Base-by-base conservation (phyloP, 352 stramenopile species). In the Pythium monospermum region DNA sequence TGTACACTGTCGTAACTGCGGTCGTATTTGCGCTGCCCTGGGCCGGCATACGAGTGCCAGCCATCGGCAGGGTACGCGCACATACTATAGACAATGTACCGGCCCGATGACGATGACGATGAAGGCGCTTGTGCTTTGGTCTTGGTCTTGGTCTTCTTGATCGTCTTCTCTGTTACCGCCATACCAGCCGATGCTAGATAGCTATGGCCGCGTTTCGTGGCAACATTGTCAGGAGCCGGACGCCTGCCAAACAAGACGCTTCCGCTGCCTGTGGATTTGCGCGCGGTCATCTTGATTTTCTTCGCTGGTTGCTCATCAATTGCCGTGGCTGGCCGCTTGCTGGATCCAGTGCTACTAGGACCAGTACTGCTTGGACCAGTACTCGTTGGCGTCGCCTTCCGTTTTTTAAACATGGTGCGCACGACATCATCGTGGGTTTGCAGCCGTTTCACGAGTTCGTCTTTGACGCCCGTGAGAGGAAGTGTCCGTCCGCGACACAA, bases 1-100 rank as follows among this genome's bases (percentile, higher is more conserved):
- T 51, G 16, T 19, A 52, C 52, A 1, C 38, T 39, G 6, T 45
- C 28, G 35, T 44, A 61, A 23, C 31, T 45, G 2, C 42, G 22
- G 15, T 56, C 39, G 8, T 49, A 46, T 8, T 35, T 61, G 1
- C 38, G 41, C 32, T 41, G n/a, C 0, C 40, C 33, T 3, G 54
- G 54, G 1, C 54, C 54, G 4, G 7, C 36, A 19, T 56, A 56
- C 13, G 54, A 51, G 32, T 61, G 54, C 6, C 43, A 61, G 31
- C 32, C 33, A 36, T 61, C 46, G 3, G 31, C 30, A 33, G 35
- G 46, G 36, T 52, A 61, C 6, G 54, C 54, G 15, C 19, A 45
- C 5, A 46, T 53, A 40, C 54, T 61, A 21, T 53, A 61, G 39
- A 61, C 54, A 16, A 47, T n/a, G 18, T 61, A 61, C 3, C 45